Conservation (phyloP, 257 asterid genomes). For the Solanum paucissectum region DNA sequence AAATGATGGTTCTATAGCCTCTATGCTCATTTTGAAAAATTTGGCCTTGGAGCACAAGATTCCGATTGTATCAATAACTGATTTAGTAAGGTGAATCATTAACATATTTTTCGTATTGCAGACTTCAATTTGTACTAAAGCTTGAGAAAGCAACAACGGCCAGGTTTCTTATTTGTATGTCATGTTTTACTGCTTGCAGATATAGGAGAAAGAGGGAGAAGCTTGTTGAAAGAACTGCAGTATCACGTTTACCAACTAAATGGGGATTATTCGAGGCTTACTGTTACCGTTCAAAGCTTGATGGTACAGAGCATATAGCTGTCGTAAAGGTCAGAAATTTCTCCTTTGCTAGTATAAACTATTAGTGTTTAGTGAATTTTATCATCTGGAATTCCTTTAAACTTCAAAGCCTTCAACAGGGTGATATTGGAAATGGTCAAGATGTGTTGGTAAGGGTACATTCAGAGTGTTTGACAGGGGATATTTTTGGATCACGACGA, state of each 20-base stretch:
- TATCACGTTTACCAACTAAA: constrained; percentile 60
- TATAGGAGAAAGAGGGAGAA: constrained; percentile 76
- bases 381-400: background rate
- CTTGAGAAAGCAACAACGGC: background rate
- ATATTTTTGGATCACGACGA: constrained; percentile 64
- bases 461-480: constrained; percentile 85
- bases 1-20: constrained; percentile 61
- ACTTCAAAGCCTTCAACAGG: constrained; percentile 18
- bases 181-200: constrained; percentile 17
- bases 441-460: constrained; percentile 81
- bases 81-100: constrained; percentile 50
- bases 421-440: constrained; percentile 70
- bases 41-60: constrained; percentile 37
- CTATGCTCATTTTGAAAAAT: constrained; percentile 32
- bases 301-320: constrained; percentile 68
- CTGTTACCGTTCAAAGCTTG: constrained; percentile 66
- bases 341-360: background rate
- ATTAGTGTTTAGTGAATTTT: background rate
- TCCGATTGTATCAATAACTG: constrained; percentile 64
- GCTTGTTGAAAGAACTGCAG: constrained; percentile 55
- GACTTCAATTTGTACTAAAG: background rate
- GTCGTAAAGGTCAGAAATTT: constrained; percentile 39
- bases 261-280: constrained; percentile 67
- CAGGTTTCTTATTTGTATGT: background rate
- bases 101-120: background rate